Evolutionary conservation across 371 early-diverging fungal species (phyloP), one percentile per base, ranked within the genome.

Genomic region (Haplosporangium sp.): DNA sequence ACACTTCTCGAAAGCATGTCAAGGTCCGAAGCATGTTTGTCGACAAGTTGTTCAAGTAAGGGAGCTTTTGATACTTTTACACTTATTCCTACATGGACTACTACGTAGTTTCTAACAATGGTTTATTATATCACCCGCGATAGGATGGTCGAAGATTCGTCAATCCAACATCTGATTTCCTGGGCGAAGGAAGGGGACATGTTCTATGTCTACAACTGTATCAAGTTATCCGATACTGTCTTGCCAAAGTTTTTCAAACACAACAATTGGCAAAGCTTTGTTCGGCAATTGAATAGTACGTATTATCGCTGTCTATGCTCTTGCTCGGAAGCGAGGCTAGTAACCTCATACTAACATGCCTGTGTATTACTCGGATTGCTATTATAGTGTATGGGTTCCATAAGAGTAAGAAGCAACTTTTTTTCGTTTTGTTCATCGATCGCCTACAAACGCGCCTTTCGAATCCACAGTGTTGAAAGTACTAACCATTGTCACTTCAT

Each of bases 191-290:
- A 74, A 43, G 92, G 92, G 29, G 85, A 90, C 23, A 87, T 91
- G 76, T 95, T 95, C 76, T 84, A 91, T 41, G 93, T 95, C 55
- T 85, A 86, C 74, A 89, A 94, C 59, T 90, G 89, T 5, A 82
- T 85, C 53, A 90, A 89, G 56, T 93, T 95, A 73, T 84, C 93
- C 12, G 83, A 86, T 50, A 80, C 81, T 46, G 85, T 95, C n/a
- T 81, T 96, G 53, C 92, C 93, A 37, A 88, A 87, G 63, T 90
- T 91, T 67, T 95, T 95, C 81, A 95, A 94, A 82, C 95, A 95
- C 85, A 92, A 89, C 82, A 95, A 95, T 83, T 91, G 94, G 85
- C 89, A 90, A 54, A 91, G 91, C 65, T 95, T 95, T 87, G 92
- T 96, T 36, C 87, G 96, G 48, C 96, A 95, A 80, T 84, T 95